Evolutionary conservation across 2,329 filamentous ascomycete species (phyloP), one percentile per base, ranked within the genome.

Genomic region (Cladosporium oxysporum): DNA sequence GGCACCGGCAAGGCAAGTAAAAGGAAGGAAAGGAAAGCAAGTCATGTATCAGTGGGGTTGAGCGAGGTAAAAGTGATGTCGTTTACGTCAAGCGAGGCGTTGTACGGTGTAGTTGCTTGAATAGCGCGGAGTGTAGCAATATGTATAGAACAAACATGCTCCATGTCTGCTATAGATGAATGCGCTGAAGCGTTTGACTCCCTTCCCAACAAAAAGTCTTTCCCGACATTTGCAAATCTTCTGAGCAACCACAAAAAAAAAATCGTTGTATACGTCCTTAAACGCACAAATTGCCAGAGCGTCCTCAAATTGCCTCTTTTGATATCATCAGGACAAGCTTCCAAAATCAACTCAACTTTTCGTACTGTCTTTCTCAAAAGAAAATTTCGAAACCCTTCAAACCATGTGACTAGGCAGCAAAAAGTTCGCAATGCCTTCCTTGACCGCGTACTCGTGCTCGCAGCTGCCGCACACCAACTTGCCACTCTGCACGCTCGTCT

Each of bases 361-460:
- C 41, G 7, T 10, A 12, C 21, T 23, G 21, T 10, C n/a, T 10
- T n/a, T n/a, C 10, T 47, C 6, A n/a, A 44, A 28, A 14, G 11
- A 41, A 62, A 23, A 14, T 18, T 7, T n/a, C n/a, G 12, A 52
- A 28, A 12, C 23, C 18, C 23, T 66, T 82, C 76, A 86, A 37
- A 93, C 95, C 79, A 99, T 81, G 82, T 99, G 95, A 74, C 91
- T 95, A 14, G 95, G 95, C 71, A 99, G 81, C 76, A 99, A 81
- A 75, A 99, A 99, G 79, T 98, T 98, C 67, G 93, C 92, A 78
- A 98, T 97, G 5, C 95, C 95, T 80, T 99, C 94, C 77, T 95
- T 93, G 69, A 99, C 90, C 66, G 88, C 88, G 79, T 98, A 99
- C 82, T 96, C 92, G 77, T 98, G 94, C 58, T 91, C 92, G 76